Base-by-base conservation (phyloP, 345 rosid species). In the Tarenaya hassleriana region DNA sequence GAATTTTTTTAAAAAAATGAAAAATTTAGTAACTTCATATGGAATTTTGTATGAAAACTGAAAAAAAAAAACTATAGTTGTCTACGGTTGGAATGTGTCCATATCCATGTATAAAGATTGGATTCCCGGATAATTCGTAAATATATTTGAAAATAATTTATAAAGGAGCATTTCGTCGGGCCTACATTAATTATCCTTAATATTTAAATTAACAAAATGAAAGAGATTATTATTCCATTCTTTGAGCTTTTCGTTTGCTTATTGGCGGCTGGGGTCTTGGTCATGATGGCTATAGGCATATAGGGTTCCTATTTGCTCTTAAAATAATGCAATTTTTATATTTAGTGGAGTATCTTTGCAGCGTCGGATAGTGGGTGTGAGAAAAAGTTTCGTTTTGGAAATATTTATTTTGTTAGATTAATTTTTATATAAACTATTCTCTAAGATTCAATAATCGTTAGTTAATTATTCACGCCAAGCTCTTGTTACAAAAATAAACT, bases 291-390 rank as follows among this genome's bases (percentile, higher is more conserved):
- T 66, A 58, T 52, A 58, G 65, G 58, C 49, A 66, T 65, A 52
- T 65, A 51, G 60, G 64, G 58, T 58, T 55, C 57, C 59, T 46
- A 58, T 64, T 58, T 58, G 16, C 29, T 44, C 24, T 44, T 35
- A 35, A 64, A 31, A 43, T 44, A 14, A 10, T 13, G 19, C 51
- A 17, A 7, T 35, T 35, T 35, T 35, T 35, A 35, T 45, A 38
- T 38, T 51, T 46, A 58, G 70, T 66, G 70, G 70, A 66, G 64
- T 66, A 52, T 52, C 70, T 66, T 66, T 66, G 60, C 60, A n/a
- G 64, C 58, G 70, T 66, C 60, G 70, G 70, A 58, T 58, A 66
- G 64, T 66, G 64, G 5, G 29, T 24, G 55, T 20, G 42, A 45
- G 44, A 40, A 59, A n/a, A 52, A 66, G 64, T 46, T 66, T 46